These are phyloP conservation scores for Kodamaea derodonti DNA, from an alignment of 1,139 yeast genomes.

Conservation along the genomic window DNA sequence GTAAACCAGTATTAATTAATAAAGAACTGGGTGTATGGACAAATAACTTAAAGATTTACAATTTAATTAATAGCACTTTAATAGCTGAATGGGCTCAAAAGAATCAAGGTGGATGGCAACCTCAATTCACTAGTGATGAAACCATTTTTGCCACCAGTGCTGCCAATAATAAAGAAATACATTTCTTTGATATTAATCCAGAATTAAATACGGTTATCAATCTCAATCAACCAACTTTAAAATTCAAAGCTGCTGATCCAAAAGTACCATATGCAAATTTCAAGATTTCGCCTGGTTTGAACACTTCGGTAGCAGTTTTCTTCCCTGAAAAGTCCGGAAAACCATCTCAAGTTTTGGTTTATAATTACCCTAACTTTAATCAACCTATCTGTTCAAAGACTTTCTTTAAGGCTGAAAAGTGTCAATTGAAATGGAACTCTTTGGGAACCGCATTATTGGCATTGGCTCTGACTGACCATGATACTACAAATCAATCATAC, in stretches of 20 bases:
- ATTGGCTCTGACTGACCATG: constrained; percentile 93
- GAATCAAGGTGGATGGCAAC: constrained; percentile 87
- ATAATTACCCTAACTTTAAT: constrained; percentile 68
- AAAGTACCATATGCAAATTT: constrained; percentile 51
- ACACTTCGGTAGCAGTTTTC: constrained; percentile 89
- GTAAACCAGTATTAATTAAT: constrained; percentile 66
- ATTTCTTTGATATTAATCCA: constrained; percentile 56
- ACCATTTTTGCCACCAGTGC: constrained; percentile 62
- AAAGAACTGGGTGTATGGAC: constrained; percentile 64
- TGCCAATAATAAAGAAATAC: constrained; percentile 57
- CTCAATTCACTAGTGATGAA: constrained; percentile 83
- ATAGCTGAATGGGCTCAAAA: constrained; percentile 71
- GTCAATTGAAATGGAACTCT: constrained; percentile 89
- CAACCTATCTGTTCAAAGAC: constrained; percentile 84
- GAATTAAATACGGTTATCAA: constrained; percentile 40
- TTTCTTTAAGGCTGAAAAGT: constrained; percentile 93
- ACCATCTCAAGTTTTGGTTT: constrained; percentile 86
- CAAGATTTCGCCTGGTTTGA: constrained; percentile 79
- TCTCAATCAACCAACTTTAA: constrained; percentile 54
- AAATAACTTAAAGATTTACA: constrained; percentile 77
- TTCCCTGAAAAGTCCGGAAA: constrained; percentile 80
- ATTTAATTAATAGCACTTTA: constrained; percentile 44
- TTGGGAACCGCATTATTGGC: constrained; percentile 93
- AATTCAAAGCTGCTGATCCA: constrained; percentile 59
- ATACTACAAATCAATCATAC: constrained; percentile 87